Conservation (phyloP, 139 green algal species). For the Eudorina sp. region DNA sequence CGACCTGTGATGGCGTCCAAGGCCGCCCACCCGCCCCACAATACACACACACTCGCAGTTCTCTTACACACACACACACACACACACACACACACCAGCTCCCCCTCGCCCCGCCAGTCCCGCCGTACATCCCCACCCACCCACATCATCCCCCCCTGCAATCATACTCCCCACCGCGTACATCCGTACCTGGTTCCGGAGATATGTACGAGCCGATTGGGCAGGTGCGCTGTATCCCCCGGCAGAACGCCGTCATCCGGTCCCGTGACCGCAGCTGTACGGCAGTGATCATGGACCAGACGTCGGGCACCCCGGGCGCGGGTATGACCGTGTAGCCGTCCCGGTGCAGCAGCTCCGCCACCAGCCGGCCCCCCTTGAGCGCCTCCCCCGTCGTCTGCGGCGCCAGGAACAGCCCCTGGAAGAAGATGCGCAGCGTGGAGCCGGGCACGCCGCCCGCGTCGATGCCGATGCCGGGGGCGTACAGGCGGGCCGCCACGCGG, state of each 20-base stretch:
- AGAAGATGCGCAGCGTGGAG: constrained; percentile 85
- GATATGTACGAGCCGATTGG: constrained; percentile 93
- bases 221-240: constrained; percentile 83
- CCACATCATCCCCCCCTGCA: no score
- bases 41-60: no score
- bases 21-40: no score
- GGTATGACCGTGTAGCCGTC: constrained; percentile 76
- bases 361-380: constrained; percentile 91
- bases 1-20: no score
- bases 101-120: no score
- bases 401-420: constrained; percentile 83
- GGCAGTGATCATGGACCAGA: constrained; percentile 90
- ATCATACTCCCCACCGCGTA: no score
- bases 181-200: constrained; percentile 84
- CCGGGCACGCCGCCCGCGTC: constrained; percentile 86
- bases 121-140: no score
- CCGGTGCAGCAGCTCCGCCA: constrained; percentile 78
- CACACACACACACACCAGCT: no score
- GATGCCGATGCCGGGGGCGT: constrained; percentile 88
- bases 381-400: constrained; percentile 94
- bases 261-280: constrained; percentile 80
- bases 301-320: constrained; percentile 52
- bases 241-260: constrained; percentile 89
- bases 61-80: no score
- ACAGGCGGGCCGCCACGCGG: constrained; percentile 81